Evolutionary conservation across 345 rosid species (phyloP).

Genomic region (Cardamine resedifolia): DNA sequence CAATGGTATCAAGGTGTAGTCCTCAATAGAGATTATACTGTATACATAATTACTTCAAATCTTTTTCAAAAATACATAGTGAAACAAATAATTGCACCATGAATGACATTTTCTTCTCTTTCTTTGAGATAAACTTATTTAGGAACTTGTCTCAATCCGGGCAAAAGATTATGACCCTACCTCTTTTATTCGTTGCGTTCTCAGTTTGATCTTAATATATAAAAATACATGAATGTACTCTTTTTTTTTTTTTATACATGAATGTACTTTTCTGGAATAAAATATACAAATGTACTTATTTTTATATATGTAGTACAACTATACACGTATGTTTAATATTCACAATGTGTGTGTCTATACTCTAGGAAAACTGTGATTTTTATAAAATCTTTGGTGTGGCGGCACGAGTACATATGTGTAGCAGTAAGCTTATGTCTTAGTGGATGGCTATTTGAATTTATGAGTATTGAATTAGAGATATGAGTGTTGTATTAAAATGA

Average conservation of each 20-base stretch:
- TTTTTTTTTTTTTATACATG: neutral
- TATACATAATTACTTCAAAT: neutral
- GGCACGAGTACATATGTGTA: no score
- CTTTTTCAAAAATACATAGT: neutral
- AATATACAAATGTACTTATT: neutral
- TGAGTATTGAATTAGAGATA: no score
- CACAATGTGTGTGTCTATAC: no score
- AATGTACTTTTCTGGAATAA: neutral
- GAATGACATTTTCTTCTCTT: neutral
- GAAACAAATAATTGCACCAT: neutral
- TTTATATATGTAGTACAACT: neutral
- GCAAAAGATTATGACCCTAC: neutral
- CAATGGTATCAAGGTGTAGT: neutral
- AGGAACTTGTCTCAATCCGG: constrained; percentile 18
- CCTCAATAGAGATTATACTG: neutral
- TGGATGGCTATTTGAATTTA: no score
- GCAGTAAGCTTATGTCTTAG: no score
- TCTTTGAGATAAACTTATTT: constrained; percentile 9
- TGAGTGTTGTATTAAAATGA: no score
- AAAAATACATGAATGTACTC: neutral
- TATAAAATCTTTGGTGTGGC: no score
- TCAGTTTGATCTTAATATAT: constrained; percentile 5
- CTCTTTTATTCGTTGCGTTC: neutral
- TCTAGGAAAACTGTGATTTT: no score
- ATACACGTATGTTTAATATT: no score